phyloP scores from a whole-genome alignment of 257 asterid species.

The Solanum chiquidenum region DNA sequence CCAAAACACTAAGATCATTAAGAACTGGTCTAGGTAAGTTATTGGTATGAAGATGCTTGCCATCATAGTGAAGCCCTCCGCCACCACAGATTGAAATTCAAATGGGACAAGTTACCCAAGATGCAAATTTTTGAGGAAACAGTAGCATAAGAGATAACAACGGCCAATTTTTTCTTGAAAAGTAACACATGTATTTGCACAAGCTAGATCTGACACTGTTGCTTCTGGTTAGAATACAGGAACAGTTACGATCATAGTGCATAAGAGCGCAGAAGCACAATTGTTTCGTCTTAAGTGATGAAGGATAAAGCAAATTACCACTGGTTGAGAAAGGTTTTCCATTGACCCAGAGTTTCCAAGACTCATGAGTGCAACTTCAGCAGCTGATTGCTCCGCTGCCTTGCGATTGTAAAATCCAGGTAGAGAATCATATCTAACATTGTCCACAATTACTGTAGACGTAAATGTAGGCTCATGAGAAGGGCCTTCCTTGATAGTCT shows the following conservation, averaged over 20 bases:
- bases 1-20: not conserved
- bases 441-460: conserved; percentile 58
- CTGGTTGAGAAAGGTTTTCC: conserved; percentile 55
- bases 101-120: not conserved
- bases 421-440: conserved; percentile 73
- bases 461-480: conserved; percentile 81
- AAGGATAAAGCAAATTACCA: conserved; percentile 35
- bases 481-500: conserved; percentile 82
- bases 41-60: not conserved
- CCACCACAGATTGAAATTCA: not conserved
- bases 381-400: conserved; percentile 98
- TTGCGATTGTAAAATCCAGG: conserved; percentile 88
- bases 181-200: not conserved
- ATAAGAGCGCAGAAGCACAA: not conserved
- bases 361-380: conserved; percentile 86
- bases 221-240: not conserved
- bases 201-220: not conserved
- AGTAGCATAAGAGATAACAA: not conserved
- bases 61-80: not conserved
- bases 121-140: not conserved
- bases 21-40: not conserved
- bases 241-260: not conserved
- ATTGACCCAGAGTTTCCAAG: conserved; percentile 31
- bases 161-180: not conserved
- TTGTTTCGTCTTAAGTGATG: not conserved